A percentile compares a stretch with the other conserved stretches of the same genome.
These are phyloP conservation scores for Trichoderma endophyticum DNA, from an alignment of 2,329 filamentous ascomycete species.

Conservation along the genomic window DNA sequence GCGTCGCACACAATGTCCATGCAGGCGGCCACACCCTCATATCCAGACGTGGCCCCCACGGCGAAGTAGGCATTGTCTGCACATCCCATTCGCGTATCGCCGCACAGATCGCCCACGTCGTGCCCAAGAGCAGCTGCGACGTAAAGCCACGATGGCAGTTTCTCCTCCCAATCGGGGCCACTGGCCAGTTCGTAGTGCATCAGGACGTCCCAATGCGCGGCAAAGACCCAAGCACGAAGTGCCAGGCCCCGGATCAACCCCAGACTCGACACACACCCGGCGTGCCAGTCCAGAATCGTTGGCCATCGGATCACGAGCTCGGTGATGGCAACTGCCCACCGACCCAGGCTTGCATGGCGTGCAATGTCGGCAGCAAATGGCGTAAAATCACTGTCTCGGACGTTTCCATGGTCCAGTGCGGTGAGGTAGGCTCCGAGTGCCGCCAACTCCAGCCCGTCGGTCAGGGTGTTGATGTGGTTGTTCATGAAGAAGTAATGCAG, in stretches of 20 bases:
- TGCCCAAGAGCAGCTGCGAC: conserved; percentile 6
- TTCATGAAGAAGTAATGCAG: conserved; percentile 16
- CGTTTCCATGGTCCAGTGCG: background rate
- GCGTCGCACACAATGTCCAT: conserved; percentile 15
- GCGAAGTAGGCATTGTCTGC: conserved; percentile 11
- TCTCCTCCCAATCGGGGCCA: background rate
- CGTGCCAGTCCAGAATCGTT: conserved; percentile 10
- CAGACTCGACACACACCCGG: conserved; percentile 1
- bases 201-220: background rate
- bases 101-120: conserved; percentile 1
- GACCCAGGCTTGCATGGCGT: background rate
- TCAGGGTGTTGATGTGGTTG: conserved; percentile 11
- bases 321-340: background rate
- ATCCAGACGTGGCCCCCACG: conserved; percentile 3
- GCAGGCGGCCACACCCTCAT: conserved; percentile 13
- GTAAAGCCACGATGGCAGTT: background rate
- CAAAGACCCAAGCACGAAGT: background rate
- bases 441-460: background rate
- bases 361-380: background rate
- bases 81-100: background rate
- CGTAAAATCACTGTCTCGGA: conserved; percentile 10
- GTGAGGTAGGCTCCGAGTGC: background rate
- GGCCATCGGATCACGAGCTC: background rate
- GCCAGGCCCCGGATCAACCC: conserved; percentile 4
- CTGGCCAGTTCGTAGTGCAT: conserved; percentile 14